A percentile compares a stretch with the other conserved stretches of the same genome.
phyloP scores from a whole-genome alignment of 1,284 basidiomycete genomes.

The Ganoderma multipileum region DNA sequence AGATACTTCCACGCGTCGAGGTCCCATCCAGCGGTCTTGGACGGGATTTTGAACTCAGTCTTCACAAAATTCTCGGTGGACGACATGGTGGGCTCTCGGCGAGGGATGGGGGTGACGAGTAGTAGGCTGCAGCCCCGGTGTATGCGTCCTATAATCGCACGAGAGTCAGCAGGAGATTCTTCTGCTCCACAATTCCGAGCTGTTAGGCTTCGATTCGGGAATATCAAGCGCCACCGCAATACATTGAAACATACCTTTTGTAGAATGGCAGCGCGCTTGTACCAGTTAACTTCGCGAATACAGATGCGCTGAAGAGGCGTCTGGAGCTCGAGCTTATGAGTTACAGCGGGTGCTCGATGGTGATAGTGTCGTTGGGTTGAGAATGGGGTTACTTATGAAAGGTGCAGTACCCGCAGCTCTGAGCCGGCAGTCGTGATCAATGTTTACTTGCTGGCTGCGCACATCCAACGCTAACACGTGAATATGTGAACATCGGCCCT shows the following conservation, averaged over 20 bases:
- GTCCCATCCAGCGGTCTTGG: conserved; percentile 42
- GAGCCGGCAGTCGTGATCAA: neutral
- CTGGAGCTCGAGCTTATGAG: neutral
- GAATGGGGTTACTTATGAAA: neutral
- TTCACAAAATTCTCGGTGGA: conserved; percentile 11
- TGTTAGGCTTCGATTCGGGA: neutral
- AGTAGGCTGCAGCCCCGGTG: neutral
- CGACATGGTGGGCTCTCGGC: neutral
- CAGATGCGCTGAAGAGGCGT: neutral
- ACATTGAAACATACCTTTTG: neutral
- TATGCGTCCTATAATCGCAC: neutral
- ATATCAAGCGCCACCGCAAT: neutral
- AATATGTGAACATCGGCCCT: neutral
- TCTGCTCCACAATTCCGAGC: neutral
- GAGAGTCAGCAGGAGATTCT: neutral
- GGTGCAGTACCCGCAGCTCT: neutral
- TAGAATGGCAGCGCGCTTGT: neutral
- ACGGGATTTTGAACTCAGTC: conserved; percentile 41
- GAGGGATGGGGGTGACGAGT: neutral
- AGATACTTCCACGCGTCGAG: conserved; percentile 46
- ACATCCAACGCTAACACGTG: neutral
- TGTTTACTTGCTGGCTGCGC: neutral
- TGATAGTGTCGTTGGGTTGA: neutral
- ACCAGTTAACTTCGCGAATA: too few relatives aligned
- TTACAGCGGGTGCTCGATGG: neutral